Base-by-base conservation (phyloP, 2,329 filamentous ascomycete species). In the Didymella lethalis region DNA sequence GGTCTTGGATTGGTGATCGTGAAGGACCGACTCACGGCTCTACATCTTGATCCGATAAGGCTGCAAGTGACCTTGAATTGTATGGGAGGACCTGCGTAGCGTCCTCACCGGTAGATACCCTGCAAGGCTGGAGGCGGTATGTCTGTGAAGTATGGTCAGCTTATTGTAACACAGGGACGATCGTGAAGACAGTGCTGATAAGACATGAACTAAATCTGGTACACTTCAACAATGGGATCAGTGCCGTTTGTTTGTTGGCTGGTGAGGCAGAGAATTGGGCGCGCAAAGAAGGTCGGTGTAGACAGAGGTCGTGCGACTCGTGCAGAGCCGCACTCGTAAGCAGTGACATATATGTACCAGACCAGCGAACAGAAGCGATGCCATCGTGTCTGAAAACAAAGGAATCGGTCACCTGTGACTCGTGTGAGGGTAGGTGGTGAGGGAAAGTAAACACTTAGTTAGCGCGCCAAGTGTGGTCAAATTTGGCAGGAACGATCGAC, bases 71-170 rank as follows among this genome's bases (percentile, higher is more conserved):
- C 7, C 32, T 18, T 26, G 11, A 11, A 40, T 41, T n/a, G 29
- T 32, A 23, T 10, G 29, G 20, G 8, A n/a, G 44, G 43, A 28
- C 48, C 43, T 23, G 44, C 43, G 41, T 50, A 46, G 14, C 31
- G 16, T 46, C 20, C 41, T 59, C 46, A 59, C 56, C 56, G 56
- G 50, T 59, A 43, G 26, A 43, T 36, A 47, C 32, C 44, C 52
- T 20, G 49, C 45, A 49, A 59, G 56, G 40, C 56, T 59, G 56
- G 50, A 54, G 50, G 56, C 56, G 50, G 56, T 59, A 46, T 50
- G 49, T 54, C 16, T 26, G n/a, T 11, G 20, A 34, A 46, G 50
- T n/a, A 43, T 36, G n/a, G 56, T 59, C 56, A 59, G 56, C 56
- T 59, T 54, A 59, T 54, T 20, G 56, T 59, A 34, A 10, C 50